Percentiles rank a stretch among this genome's conserved stretches.
Evolutionary conservation across 345 rosid genomes (phyloP).

Genomic region (Sisymbrium altissimum): DNA sequence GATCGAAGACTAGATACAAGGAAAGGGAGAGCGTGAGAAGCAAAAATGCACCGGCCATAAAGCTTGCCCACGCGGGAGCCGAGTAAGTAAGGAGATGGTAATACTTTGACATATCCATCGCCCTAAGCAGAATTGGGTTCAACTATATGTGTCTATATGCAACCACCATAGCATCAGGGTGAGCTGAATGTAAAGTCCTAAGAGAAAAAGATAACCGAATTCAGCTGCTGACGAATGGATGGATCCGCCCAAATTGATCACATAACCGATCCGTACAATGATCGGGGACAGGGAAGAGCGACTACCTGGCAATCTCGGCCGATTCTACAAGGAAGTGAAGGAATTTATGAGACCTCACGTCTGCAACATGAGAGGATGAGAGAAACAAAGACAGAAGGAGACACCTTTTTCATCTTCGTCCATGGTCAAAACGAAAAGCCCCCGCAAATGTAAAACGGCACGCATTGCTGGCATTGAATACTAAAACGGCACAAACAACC

Average conservation of each 20-base stretch:
- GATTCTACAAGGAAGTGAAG: not conserved
- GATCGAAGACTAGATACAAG: constrained; percentile 82
- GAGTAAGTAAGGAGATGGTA: constrained; percentile 40
- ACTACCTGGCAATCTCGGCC: not conserved
- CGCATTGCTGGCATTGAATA: not conserved
- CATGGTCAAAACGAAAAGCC: not conserved
- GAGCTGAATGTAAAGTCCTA: not conserved
- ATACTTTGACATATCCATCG: constrained; percentile 23
- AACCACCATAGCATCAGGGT: not conserved
- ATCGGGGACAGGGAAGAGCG: not conserved
- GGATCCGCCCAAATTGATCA: not conserved
- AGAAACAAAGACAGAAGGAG: not conserved
- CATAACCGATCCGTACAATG: not conserved
- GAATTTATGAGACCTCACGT: not conserved
- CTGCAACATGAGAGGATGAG: not conserved
- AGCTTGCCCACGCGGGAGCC: constrained; percentile 72
- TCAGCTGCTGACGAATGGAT: not conserved
- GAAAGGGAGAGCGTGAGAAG: constrained; percentile 62
- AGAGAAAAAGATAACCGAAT: too few species aligned
- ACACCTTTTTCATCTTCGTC: not conserved
- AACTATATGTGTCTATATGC: not conserved
- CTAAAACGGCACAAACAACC: constrained; percentile 25
- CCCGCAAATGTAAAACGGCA: not conserved
- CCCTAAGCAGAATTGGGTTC: not conserved
- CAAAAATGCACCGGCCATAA: constrained; percentile 59